Evolutionary conservation across 306 rosid genomes (phyloP).

Genomic region (Betula pendula): DNA sequence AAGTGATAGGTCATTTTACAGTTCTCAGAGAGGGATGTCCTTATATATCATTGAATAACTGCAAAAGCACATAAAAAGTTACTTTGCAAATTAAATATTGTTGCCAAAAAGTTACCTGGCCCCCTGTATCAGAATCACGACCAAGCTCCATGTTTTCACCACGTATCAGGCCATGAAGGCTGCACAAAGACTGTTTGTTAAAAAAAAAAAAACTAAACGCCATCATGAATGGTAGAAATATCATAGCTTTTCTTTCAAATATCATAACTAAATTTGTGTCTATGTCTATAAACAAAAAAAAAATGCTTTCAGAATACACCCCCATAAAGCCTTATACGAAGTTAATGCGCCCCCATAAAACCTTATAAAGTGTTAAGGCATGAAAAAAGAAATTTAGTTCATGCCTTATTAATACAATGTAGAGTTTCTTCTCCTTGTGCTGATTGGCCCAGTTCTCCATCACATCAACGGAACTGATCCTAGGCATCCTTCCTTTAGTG

Average conservation of each 20-base stretch:
- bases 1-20: conserved; percentile 1
- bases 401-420: conserved; percentile 57
- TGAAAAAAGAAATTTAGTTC: conserved; percentile 24
- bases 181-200: conserved; percentile 38
- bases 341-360: conserved; percentile 1
- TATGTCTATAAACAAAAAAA: neutral
- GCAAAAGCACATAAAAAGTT: neutral
- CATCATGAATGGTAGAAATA: conserved; percentile 5
- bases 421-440: conserved; percentile 52
- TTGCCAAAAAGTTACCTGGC: conserved; percentile 43
- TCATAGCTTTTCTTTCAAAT: conserved; percentile 1
- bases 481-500: conserved; percentile 36
- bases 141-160: conserved; percentile 71
- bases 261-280: conserved; percentile 2
- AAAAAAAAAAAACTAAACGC: conserved; percentile 9
- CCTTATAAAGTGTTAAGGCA: neutral
- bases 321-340: neutral
- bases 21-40: neutral
- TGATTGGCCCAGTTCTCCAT: conserved; percentile 56
- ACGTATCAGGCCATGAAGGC: conserved; percentile 64
- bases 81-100: neutral
- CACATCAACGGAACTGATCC: conserved; percentile 45
- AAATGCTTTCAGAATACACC: neutral
- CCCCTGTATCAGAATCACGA: conserved; percentile 69
- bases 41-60: neutral